Conservation (phyloP, 805 yeast genomes). For the Blastobotrys parvus region DNA sequence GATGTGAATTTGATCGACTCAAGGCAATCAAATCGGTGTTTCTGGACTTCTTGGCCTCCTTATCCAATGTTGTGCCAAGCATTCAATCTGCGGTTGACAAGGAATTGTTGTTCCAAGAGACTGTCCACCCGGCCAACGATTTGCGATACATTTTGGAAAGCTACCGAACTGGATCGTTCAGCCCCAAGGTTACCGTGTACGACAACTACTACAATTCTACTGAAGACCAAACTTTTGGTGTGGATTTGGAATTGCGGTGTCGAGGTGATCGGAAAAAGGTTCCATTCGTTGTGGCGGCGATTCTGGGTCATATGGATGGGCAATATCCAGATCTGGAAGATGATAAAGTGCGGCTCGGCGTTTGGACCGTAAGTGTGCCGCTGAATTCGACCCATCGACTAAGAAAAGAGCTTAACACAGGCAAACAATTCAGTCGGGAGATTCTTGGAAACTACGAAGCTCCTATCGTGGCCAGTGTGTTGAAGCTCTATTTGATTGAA, state of each 20-base stretch:
- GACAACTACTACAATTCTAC: constrained; percentile 73
- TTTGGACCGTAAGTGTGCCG: constrained; percentile 64
- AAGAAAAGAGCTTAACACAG: constrained; percentile 43
- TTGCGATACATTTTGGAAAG: constrained; percentile 56
- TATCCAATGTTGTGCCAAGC: constrained; percentile 51
- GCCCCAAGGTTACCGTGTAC: constrained; percentile 63
- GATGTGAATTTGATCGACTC: constrained; percentile 72
- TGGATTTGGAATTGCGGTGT: constrained; percentile 62
- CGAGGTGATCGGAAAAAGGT: constrained; percentile 65
- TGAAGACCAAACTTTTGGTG: constrained; percentile 68
- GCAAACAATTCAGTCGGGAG: constrained; percentile 21
- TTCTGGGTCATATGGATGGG: constrained; percentile 58
- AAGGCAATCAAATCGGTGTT: constrained; percentile 69
- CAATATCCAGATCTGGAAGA: constrained; percentile 56
- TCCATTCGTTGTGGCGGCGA: constrained; percentile 56
- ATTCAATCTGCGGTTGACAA: constrained; percentile 54
- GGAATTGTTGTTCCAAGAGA: constrained; percentile 56
- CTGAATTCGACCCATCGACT: constrained; percentile 52
- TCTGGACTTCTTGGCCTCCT: constrained; percentile 59
- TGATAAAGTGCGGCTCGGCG: constrained; percentile 57
- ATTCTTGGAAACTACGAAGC: constrained; percentile 36
- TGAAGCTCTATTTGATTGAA: constrained; percentile 68
- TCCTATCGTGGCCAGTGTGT: constrained; percentile 54
- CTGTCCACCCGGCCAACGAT: constrained; percentile 63
- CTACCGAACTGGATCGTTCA: constrained; percentile 65